Evolutionary conservation across 441 rosid genomes (phyloP).

Genomic region (Sinapis alba): DNA sequence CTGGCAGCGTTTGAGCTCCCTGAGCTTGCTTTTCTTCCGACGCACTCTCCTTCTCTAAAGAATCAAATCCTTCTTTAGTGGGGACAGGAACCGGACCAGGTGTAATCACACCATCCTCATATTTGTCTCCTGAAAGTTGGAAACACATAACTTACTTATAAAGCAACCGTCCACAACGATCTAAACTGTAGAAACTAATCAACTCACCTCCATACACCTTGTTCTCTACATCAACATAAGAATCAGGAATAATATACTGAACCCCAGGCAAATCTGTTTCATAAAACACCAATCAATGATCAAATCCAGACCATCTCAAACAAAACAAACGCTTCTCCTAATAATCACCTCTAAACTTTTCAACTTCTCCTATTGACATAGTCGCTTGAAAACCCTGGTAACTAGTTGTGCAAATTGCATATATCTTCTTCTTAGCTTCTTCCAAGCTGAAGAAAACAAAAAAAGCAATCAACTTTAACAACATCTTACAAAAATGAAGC

Average conservation of each 20-base stretch:
- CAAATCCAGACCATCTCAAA: neutral
- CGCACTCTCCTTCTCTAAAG: constrained; percentile 43
- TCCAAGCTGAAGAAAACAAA: constrained; percentile 55
- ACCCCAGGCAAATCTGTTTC: constrained; percentile 72
- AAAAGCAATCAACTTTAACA: neutral
- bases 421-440: constrained; percentile 79
- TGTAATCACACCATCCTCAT: constrained; percentile 78
- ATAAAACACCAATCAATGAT: neutral
- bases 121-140: constrained; percentile 67
- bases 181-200: neutral
- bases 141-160: neutral
- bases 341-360: constrained; percentile 60
- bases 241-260: constrained; percentile 85
- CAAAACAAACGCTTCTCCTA: neutral
- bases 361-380: constrained; percentile 80
- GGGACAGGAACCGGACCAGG: constrained; percentile 78
- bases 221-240: constrained; percentile 78
- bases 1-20: neutral
- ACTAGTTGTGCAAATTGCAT: constrained; percentile 90
- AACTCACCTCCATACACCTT: constrained; percentile 86
- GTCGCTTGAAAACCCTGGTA: constrained; percentile 89
- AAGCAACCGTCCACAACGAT: neutral
- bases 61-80: constrained; percentile 48
- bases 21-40: neutral
- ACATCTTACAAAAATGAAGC: neutral